phyloP scores from a whole-genome alignment of 345 rosid genomes.

The Tarenaya hassleriana region DNA sequence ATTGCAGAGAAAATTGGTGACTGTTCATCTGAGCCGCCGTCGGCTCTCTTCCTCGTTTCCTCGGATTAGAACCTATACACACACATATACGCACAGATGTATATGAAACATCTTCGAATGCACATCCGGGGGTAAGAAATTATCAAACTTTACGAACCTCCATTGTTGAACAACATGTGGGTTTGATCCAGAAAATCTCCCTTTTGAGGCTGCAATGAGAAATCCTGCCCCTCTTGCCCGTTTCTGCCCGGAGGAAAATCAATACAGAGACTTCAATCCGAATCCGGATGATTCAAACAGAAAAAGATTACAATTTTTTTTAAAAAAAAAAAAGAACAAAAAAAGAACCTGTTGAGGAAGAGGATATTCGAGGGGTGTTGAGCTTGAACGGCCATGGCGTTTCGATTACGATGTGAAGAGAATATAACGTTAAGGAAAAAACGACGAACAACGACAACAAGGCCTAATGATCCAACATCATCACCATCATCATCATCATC shows the following conservation, averaged over 20 bases:
- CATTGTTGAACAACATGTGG: slow-evolving; percentile 16
- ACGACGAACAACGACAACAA: not conserved
- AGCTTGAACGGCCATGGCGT: slow-evolving; percentile 67
- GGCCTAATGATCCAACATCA: slow-evolving; percentile 6
- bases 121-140: not conserved
- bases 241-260: slow-evolving; percentile 29
- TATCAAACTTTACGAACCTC: slow-evolving; percentile 8
- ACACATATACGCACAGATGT: not conserved
- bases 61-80: slow-evolving; percentile 24
- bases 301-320: slow-evolving; percentile 1
- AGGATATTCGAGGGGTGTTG: slow-evolving; percentile 67
- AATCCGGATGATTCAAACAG: not conserved
- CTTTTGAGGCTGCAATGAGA: slow-evolving; percentile 31
- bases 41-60: slow-evolving; percentile 56
- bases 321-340: not conserved
- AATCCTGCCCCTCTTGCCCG: slow-evolving; percentile 51
- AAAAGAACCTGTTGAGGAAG: slow-evolving; percentile 45
- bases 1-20: slow-evolving; percentile 1
- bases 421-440: too few relatives aligned
- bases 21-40: slow-evolving; percentile 1
- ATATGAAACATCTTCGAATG: not conserved
- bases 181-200: slow-evolving; percentile 11
- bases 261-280: slow-evolving; percentile 22
- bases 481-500: slow-evolving; percentile 3
- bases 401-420: too few relatives aligned